Evolutionary conservation across 768 basidiomycete species (phyloP).

Genomic region (Lentinus tigrinus): DNA sequence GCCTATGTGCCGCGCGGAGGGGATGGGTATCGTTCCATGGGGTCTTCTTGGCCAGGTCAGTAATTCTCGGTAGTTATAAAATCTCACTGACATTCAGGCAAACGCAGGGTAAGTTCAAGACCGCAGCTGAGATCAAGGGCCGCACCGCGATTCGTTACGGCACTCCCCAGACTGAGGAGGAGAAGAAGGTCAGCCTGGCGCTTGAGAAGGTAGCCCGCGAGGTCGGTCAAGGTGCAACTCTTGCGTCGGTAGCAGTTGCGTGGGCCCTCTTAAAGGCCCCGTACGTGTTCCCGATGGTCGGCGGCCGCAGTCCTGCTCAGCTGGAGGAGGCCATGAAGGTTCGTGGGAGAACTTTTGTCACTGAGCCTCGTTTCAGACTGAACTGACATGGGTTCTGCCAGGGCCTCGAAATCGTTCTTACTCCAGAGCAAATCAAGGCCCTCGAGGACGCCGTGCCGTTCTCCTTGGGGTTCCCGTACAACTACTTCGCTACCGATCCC

Average conservation of each 20-base stretch:
- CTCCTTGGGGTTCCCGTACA: constrained; percentile 41
- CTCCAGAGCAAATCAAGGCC: constrained; percentile 40
- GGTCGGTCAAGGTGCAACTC: constrained; percentile 32
- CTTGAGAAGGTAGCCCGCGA: constrained; percentile 49
- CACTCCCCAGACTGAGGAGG: constrained; percentile 31
- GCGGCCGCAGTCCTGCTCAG: constrained; percentile 27
- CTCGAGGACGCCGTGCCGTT: constrained; percentile 42
- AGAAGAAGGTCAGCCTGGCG: constrained; percentile 36
- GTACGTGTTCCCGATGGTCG: constrained; percentile 4
- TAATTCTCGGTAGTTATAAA: too few relatives aligned
- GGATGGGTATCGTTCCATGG: constrained; percentile 24
- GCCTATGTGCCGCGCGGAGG: constrained; percentile 29
- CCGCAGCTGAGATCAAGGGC: constrained; percentile 33
- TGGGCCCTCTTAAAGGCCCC: constrained; percentile 16
- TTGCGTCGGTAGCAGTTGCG: constrained; percentile 6
- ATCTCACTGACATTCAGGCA: too few relatives aligned
- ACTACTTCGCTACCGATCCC: not conserved
- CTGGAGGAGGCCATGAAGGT: constrained; percentile 48
- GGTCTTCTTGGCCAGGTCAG: not conserved
- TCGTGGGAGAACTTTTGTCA: too few relatives aligned
- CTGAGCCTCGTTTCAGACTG: too few relatives aligned
- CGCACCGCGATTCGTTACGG: constrained; percentile 23
- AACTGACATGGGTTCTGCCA: too few relatives aligned
- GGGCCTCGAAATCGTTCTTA: constrained; percentile 46
- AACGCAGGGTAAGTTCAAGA: constrained; percentile 36